phyloP scores from a whole-genome alignment of 2,329 filamentous ascomycete species.

The Colletotrichum orbiculare region DNA sequence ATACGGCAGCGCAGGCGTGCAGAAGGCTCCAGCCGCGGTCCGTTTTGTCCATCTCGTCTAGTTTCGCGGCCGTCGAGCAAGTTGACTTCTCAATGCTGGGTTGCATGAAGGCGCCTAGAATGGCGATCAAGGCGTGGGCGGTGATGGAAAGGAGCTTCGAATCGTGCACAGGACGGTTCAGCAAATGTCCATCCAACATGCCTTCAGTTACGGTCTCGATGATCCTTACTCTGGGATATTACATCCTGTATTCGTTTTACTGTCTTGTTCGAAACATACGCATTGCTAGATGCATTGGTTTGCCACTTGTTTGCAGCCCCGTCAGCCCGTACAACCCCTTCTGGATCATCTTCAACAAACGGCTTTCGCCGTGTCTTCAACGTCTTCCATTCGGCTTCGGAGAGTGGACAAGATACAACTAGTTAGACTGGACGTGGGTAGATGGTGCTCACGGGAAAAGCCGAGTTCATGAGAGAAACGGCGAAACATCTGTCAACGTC shows the following conservation, averaged over 20 bases:
- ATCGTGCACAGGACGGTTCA: too few relatives aligned
- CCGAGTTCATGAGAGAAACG: constrained; percentile 6
- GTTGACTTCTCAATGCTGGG: constrained; percentile 75
- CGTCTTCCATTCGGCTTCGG: too few relatives aligned
- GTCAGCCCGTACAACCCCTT: constrained; percentile 10
- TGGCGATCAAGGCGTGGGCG: constrained; percentile 51
- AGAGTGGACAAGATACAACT: too few relatives aligned
- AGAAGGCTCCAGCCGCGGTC: constrained; percentile 73
- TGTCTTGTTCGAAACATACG: too few relatives aligned
- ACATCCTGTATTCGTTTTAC: too few relatives aligned
- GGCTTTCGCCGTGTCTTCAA: neutral
- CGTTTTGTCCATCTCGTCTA: constrained; percentile 71
- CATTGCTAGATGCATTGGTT: neutral
- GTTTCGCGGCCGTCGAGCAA: constrained; percentile 61
- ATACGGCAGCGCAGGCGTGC: constrained; percentile 75
- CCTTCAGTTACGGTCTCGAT: too few relatives aligned
- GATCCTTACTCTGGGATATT: too few relatives aligned
- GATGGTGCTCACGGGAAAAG: constrained; percentile 3
- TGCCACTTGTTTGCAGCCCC: constrained; percentile 12
- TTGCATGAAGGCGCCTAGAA: constrained; percentile 75
- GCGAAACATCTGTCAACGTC: constrained; percentile 9
- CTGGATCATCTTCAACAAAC: constrained; percentile 18
- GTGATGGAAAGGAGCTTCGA: too few relatives aligned
- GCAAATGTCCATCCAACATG: too few relatives aligned
- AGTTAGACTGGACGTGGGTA: neutral